Conservation (phyloP, 768 basidiomycete genomes). For the Hericium rajendrae region DNA sequence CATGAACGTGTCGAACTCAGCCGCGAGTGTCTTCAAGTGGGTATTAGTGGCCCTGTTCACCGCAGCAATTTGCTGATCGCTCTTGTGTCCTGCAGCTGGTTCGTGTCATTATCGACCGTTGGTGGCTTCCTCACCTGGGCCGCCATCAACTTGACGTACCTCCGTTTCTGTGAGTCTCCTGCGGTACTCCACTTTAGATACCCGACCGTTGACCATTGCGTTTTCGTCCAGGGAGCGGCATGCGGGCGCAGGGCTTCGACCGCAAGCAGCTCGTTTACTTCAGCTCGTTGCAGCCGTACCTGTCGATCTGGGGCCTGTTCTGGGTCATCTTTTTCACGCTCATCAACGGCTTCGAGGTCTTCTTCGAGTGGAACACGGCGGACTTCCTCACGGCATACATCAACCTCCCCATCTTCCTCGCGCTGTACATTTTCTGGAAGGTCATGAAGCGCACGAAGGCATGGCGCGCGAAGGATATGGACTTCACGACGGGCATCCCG, state of each 20-base stretch:
- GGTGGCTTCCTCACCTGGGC: conserved; percentile 64
- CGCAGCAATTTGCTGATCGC: not conserved
- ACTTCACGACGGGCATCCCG: conserved; percentile 66
- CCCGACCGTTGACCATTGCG: not conserved
- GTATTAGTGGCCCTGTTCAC: conserved; percentile 5
- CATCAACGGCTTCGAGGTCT: conserved; percentile 47
- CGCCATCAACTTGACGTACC: conserved; percentile 60
- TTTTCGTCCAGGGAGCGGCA: conserved; percentile 39
- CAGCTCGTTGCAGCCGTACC: conserved; percentile 52
- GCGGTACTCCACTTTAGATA: not conserved
- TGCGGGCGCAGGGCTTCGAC: conserved; percentile 56
- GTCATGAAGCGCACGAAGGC: conserved; percentile 27
- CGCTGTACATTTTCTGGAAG: conserved; percentile 36
- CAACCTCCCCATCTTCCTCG: conserved; percentile 33
- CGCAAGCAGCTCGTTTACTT: conserved; percentile 53
- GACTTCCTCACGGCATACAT: conserved; percentile 40
- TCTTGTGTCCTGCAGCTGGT: conserved; percentile 37
- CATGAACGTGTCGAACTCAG: conserved; percentile 52
- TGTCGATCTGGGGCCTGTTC: conserved; percentile 61
- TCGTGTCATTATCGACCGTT: conserved; percentile 58
- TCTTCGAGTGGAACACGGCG: conserved; percentile 50
- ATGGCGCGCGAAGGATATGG: conserved; percentile 58
- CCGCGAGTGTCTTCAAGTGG: conserved; percentile 49
- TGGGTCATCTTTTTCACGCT: conserved; percentile 56
- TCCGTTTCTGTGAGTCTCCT: conserved; percentile 51